Percentiles rank a stretch among this genome's conserved stretches.
Evolutionary conservation across 306 rosid genomes (phyloP).

Genomic region (Prunus kanzakura): DNA sequence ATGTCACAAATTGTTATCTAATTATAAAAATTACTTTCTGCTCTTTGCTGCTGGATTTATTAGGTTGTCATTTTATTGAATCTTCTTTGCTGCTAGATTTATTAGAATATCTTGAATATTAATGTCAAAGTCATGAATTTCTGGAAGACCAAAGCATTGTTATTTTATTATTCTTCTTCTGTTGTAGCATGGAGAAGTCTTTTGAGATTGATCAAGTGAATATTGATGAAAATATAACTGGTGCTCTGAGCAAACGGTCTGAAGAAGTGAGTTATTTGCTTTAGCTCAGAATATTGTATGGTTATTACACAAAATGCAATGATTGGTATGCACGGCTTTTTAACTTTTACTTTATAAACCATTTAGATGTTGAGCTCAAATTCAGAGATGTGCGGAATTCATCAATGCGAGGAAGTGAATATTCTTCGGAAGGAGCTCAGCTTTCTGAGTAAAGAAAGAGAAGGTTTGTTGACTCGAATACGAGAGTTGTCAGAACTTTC

Average conservation of each 20-base stretch:
- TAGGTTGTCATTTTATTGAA: background rate
- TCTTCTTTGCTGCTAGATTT: background rate
- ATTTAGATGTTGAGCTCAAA: conserved; percentile 28
- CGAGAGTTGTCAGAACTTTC: conserved; percentile 35
- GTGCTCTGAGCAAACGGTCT: conserved; percentile 26
- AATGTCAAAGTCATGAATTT: background rate
- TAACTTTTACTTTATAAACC: background rate
- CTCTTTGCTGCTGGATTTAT: background rate
- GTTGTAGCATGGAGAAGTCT: conserved; percentile 38
- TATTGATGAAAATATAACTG: conserved; percentile 17
- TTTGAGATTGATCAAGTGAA: conserved; percentile 31
- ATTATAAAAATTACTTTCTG: background rate
- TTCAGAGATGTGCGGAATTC: conserved; percentile 7
- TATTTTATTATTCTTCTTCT: conserved; percentile 6
- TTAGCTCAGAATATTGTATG: conserved; percentile 7
- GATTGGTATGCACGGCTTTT: background rate
- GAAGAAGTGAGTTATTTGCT: conserved; percentile 43
- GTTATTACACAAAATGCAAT: background rate
- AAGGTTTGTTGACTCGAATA: conserved; percentile 24
- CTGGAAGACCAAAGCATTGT: background rate
- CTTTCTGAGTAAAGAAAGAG: conserved; percentile 27
- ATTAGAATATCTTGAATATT: background rate
- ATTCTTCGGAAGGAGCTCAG: conserved; percentile 23
- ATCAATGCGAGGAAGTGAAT: conserved; percentile 20
- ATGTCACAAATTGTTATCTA: background rate